These are phyloP conservation scores for Scheffersomyces insectosa DNA, from an alignment of 1,139 yeast species.

Conservation along the genomic window DNA sequence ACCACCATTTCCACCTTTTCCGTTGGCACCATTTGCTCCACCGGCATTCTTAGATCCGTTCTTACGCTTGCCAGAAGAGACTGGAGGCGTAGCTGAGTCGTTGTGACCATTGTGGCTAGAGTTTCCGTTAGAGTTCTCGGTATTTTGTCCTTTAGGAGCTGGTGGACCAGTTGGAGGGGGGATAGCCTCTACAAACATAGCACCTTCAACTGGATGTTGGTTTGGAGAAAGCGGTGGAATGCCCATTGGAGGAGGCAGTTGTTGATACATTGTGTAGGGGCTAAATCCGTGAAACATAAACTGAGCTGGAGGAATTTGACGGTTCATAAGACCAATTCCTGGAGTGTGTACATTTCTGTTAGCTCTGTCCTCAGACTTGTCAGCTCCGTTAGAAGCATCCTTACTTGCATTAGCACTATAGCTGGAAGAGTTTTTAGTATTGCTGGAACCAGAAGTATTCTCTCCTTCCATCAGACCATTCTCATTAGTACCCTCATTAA, in stretches of 20 bases:
- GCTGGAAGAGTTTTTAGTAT: background rate
- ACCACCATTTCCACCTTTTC: conserved; percentile 20
- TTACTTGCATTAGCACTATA: conserved; percentile 1
- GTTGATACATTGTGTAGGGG: conserved; percentile 48
- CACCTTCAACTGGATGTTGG: conserved; percentile 10
- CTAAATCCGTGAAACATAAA: conserved; percentile 53
- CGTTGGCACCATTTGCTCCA: conserved; percentile 3
- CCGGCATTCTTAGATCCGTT: conserved; percentile 8
- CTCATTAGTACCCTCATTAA: conserved; percentile 7
- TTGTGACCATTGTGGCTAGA: background rate
- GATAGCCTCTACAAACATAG: conserved; percentile 2
- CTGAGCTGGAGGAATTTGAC: conserved; percentile 32
- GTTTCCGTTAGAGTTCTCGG: no score
- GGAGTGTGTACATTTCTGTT: conserved; percentile 23
- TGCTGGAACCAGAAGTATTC: background rate
- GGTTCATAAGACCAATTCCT: conserved; percentile 45
- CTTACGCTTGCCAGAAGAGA: conserved; percentile 3
- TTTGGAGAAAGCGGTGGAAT: conserved; percentile 10
- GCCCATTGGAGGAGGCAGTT: conserved; percentile 26
- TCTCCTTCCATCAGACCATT: conserved; percentile 5
- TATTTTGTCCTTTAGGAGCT: conserved; percentile 2
- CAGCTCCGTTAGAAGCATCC: conserved; percentile 4
- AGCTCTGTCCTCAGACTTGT: conserved; percentile 4
- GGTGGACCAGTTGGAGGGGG: conserved; percentile 9
- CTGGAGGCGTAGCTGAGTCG: conserved; percentile 5